These are phyloP conservation scores for Neoarthrinium moseri DNA, from an alignment of 2,329 filamentous ascomycete genomes.

Conservation along the genomic window DNA sequence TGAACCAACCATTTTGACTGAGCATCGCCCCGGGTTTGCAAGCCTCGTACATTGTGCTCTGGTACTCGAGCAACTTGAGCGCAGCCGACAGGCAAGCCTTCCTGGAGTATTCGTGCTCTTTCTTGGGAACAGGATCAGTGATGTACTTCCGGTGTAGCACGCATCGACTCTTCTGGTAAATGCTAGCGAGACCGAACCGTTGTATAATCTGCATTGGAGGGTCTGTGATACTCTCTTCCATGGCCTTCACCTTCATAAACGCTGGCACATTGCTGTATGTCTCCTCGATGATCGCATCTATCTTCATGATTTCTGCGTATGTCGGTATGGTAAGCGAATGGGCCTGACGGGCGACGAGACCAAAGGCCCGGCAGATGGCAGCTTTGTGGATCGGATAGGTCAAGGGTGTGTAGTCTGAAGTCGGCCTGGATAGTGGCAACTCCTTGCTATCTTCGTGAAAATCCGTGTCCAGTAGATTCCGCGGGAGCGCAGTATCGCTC, in stretches of 20 bases:
- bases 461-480: constrained; percentile 65
- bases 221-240: constrained; percentile 50
- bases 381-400: constrained; percentile 55
- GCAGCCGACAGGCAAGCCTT: constrained; percentile 49
- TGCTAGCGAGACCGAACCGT: constrained; percentile 48
- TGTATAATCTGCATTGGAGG: constrained; percentile 47
- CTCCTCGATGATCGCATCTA: constrained; percentile 45
- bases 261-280: constrained; percentile 43
- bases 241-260: constrained; percentile 46
- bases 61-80: constrained; percentile 45
- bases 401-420: constrained; percentile 58
- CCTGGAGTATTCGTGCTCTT: constrained; percentile 52
- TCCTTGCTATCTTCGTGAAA: constrained; percentile 54
- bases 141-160: constrained; percentile 56
- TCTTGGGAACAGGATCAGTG: constrained; percentile 36
- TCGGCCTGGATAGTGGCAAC: constrained; percentile 56
- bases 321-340: constrained; percentile 46
- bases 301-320: constrained; percentile 47
- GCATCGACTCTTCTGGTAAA: constrained; percentile 55
- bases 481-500: constrained; percentile 59
- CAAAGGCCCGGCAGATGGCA: constrained; percentile 45
- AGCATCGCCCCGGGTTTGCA: constrained; percentile 54
- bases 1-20: constrained; percentile 52
- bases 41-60: constrained; percentile 45
- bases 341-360: constrained; percentile 47